Evolutionary conservation across 768 basidiomycete species (phyloP).

Genomic region (Mycena amicta): DNA sequence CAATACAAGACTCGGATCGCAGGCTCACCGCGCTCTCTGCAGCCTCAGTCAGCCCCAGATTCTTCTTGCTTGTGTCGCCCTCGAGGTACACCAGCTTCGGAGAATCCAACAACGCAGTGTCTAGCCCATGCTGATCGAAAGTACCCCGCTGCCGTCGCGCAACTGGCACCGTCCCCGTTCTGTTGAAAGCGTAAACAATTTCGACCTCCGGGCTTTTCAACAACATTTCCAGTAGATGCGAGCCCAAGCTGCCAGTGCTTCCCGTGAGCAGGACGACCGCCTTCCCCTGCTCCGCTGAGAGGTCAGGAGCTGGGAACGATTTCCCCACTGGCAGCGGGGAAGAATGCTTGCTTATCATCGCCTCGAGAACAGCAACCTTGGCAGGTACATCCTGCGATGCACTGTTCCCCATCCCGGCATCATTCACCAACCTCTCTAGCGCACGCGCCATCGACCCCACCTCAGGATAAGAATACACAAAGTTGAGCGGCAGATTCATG

Average conservation of each 20-base stretch:
- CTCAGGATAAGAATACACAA: constrained; percentile 49
- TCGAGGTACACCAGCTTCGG: constrained; percentile 38
- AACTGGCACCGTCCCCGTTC: constrained; percentile 13
- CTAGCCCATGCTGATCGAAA: constrained; percentile 35
- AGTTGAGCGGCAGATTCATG: constrained; percentile 33
- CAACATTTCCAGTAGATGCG: constrained; percentile 35
- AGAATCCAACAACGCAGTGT: constrained; percentile 27
- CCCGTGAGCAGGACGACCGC: constrained; percentile 41
- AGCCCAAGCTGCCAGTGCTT: constrained; percentile 42
- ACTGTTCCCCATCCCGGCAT: neutral
- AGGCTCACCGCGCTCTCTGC: constrained; percentile 25
- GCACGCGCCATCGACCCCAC: constrained; percentile 33
- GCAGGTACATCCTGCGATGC: too few species aligned
- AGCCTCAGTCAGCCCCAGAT: constrained; percentile 32
- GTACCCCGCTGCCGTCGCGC: constrained; percentile 28
- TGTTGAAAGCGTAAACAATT: constrained; percentile 38
- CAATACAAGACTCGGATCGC: constrained; percentile 20
- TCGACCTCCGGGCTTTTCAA: constrained; percentile 25
- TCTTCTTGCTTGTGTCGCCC: constrained; percentile 30
- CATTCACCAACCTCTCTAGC: constrained; percentile 20
- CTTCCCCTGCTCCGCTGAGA: constrained; percentile 19
- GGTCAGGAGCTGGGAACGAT: too few species aligned
- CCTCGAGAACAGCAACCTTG: constrained; percentile 34
- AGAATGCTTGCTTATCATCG: constrained; percentile 42
- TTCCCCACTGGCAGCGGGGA: too few species aligned